Conservation (phyloP, 129 eudicot genomes). For the Logfia minima region DNA sequence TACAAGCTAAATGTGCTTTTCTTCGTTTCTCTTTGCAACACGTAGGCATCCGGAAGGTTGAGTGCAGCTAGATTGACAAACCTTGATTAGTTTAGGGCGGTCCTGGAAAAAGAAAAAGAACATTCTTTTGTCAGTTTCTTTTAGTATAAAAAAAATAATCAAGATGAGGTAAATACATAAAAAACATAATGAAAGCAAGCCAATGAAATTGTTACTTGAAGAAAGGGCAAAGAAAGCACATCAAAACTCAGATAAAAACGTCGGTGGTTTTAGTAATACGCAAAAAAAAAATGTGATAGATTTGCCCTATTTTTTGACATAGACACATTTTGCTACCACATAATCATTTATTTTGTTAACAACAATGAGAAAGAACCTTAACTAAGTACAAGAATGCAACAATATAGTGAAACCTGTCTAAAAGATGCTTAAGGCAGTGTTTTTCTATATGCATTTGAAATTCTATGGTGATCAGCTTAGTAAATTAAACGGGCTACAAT, state of each 20-base stretch:
- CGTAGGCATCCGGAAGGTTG: background rate
- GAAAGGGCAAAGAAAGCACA: background rate
- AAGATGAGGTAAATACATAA: background rate
- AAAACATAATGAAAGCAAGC: background rate
- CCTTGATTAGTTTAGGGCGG: background rate
- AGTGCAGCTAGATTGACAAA: background rate
- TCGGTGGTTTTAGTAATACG: background rate
- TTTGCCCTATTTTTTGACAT: background rate
- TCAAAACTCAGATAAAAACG: too few relatives aligned
- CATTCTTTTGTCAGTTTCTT: background rate
- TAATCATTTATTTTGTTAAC: background rate
- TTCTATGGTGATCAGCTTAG: background rate
- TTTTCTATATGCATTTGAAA: background rate
- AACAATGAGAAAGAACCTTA: background rate
- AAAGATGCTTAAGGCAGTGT: background rate
- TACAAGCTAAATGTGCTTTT: background rate
- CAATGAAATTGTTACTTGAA: background rate
- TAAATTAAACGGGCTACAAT: background rate
- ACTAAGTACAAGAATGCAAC: background rate
- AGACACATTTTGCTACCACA: background rate
- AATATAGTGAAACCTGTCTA: background rate
- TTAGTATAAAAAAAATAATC: background rate
- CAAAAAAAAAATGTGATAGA: too few relatives aligned
- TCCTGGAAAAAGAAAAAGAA: background rate
- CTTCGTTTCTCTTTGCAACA: background rate